These are phyloP conservation scores for Colletotrichum spaethianum DNA, from an alignment of 2,329 filamentous ascomycete species.

Conservation along the genomic window DNA sequence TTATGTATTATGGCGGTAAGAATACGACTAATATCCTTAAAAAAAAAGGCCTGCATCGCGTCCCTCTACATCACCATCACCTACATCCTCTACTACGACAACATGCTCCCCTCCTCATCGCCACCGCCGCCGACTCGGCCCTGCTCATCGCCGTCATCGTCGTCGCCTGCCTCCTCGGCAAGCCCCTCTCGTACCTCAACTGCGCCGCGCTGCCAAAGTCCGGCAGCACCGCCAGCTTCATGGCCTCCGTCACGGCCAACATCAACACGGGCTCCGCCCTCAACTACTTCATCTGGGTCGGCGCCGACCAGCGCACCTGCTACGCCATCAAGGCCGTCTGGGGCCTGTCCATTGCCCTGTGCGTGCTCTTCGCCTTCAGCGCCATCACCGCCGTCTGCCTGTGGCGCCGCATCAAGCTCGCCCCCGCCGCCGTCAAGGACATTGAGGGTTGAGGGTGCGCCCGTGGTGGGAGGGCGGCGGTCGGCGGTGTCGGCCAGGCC, in stretches of 20 bases:
- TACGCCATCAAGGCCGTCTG: conserved; percentile 89
- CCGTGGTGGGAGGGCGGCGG: conserved; percentile 55
- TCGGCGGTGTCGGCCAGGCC: neutral
- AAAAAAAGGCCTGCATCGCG: conserved; percentile 84
- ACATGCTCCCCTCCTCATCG: conserved; percentile 80
- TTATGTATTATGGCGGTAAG: neutral
- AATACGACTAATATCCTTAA: conserved; percentile 57
- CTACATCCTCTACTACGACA: conserved; percentile 85
- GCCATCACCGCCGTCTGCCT: conserved; percentile 71
- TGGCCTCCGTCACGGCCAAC: conserved; percentile 60
- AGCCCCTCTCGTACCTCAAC: conserved; percentile 83
- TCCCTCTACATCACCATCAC: conserved; percentile 85
- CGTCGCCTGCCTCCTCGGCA: conserved; percentile 82
- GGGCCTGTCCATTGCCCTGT: conserved; percentile 86
- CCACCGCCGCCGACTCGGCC: conserved; percentile 74
- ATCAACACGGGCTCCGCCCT: conserved; percentile 51
- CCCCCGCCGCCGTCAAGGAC: conserved; percentile 59
- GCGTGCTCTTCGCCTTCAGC: conserved; percentile 78
- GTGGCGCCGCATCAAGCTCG: conserved; percentile 71
- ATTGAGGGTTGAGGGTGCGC: conserved; percentile 64
- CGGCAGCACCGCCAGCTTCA: conserved; percentile 59
- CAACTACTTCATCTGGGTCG: conserved; percentile 64
- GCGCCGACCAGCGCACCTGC: conserved; percentile 75
- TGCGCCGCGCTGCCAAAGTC: conserved; percentile 70
- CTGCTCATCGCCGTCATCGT: conserved; percentile 85